A percentile compares a stretch with the other conserved stretches of the same genome.
These are phyloP conservation scores for Colletotrichum costaricense DNA, from an alignment of 2,329 filamentous ascomycete genomes.

Conservation along the genomic window DNA sequence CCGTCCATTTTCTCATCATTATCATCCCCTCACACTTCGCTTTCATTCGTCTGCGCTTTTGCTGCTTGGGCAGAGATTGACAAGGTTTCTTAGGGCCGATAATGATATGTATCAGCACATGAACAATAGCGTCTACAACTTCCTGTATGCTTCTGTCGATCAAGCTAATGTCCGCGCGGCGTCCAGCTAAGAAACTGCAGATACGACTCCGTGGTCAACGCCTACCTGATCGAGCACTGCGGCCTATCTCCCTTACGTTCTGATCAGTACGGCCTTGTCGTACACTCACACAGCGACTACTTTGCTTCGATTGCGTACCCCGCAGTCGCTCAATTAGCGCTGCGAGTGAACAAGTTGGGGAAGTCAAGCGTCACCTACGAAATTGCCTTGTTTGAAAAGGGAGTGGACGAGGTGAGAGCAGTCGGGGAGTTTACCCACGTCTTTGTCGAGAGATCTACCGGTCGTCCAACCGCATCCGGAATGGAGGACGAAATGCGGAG, in stretches of 20 bases:
- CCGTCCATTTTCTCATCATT: constrained; percentile 16
- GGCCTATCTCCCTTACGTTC: constrained; percentile 77
- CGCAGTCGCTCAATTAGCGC: constrained; percentile 80
- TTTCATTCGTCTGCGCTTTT: not conserved
- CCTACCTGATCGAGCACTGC: constrained; percentile 85
- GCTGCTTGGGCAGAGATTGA: constrained; percentile 22
- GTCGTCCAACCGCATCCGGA: constrained; percentile 73
- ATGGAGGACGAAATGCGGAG: constrained; percentile 70
- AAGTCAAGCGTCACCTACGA: constrained; percentile 92
- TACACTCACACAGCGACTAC: constrained; percentile 87
- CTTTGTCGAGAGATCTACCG: constrained; percentile 81
- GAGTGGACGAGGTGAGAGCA: constrained; percentile 78
- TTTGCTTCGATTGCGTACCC: constrained; percentile 86
- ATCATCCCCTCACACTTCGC: constrained; percentile 26
- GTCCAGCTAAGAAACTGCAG: constrained; percentile 47
- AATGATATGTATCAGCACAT: constrained; percentile 97
- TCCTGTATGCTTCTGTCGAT: constrained; percentile 63
- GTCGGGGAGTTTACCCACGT: constrained; percentile 91
- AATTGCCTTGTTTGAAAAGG: constrained; percentile 84
- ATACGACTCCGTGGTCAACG: constrained; percentile 91
- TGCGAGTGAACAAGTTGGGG: constrained; percentile 86
- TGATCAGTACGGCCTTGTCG: constrained; percentile 83
- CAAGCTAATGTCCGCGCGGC: not conserved
- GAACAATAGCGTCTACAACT: constrained; percentile 91
- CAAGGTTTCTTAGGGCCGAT: constrained; percentile 72